Evolutionary conservation across 192 early-diverging fungal genomes (phyloP).

Genomic region (Coemansia sp.): DNA sequence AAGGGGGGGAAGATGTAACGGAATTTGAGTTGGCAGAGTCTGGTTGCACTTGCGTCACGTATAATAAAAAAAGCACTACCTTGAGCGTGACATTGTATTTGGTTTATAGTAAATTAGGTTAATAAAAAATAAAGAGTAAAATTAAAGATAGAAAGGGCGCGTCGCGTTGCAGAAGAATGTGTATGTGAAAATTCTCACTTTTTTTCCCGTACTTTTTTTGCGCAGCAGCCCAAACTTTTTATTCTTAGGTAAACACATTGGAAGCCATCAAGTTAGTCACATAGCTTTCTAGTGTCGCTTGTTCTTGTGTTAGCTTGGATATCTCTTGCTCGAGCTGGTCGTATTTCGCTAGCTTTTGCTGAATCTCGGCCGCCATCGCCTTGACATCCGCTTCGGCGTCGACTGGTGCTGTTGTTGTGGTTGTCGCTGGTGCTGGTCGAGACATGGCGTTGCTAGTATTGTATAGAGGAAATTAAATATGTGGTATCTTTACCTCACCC

Average conservation of each 20-base stretch:
- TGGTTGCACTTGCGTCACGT: no score
- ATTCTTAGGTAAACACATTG: conserved; percentile 44
- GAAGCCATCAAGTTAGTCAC: conserved; percentile 55
- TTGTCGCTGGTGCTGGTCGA: not conserved
- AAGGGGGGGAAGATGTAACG: not conserved
- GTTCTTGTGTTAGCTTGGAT: conserved; percentile 35
- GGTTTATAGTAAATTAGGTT: conserved; percentile 5
- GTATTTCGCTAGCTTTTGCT: conserved; percentile 27
- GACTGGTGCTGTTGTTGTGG: not conserved
- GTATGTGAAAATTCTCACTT: not conserved
- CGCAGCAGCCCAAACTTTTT: conserved; percentile 14
- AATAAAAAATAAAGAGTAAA: conserved; percentile 15
- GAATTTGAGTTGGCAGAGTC: not conserved
- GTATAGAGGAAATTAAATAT: not conserved
- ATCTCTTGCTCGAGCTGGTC: conserved; percentile 33
- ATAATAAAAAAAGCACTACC: conserved; percentile 16
- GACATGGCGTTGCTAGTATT: not conserved
- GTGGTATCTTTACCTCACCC: not conserved
- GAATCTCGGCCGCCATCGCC: conserved; percentile 24
- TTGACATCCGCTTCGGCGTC: not conserved
- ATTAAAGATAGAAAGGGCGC: not conserved
- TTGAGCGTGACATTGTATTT: conserved; percentile 32
- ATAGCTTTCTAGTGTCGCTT: conserved; percentile 44
- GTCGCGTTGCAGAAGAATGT: not conserved
- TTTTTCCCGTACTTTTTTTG: conserved; percentile 16